Base-by-base conservation (phyloP, 345 rosid species). In the Carallia pectinifolia region DNA sequence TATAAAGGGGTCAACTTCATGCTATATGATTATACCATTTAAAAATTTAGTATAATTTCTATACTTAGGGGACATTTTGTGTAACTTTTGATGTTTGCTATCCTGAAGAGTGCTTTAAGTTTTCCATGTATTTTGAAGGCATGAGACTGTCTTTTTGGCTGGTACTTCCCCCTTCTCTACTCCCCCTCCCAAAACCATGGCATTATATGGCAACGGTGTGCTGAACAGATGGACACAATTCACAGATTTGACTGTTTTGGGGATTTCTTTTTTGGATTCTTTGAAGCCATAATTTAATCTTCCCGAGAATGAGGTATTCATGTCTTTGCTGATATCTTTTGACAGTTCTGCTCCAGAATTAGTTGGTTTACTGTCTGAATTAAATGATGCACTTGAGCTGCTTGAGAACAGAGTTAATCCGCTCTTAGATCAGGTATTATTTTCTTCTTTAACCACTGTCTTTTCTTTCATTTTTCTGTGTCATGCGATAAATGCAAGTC, bases 291-390 rank as follows among this genome's bases (percentile, higher is more conserved):
- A n/a, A 44, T 44, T 2, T 44, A 1, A 23, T 55, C 30, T 55
- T 23, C 60, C 60, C 7, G 15, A 23, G 30, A 55, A 9, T 16
- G 44, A 19, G 16, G 3, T 38, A n/a, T 34, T 4, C 34, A 3
- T 27, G 23, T 15, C 55, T 38, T 61, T 1, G 27, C 60, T 71
- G 6, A 38, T 61, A 9, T 55, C 53, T 38, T 30, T 69, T 47
- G 74, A 4, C 90, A 94, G 99, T 76, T 86, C 97, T 83, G 97
- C 97, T 48, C 99, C 99, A 62, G 99, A 94, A 70, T 77, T 94
- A 66, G 86, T 91, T 67, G 93, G 96, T 72, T 82, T 94, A 74
- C 85, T 88, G 71, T 87, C 92, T 36, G 98, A 94, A 84, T 82
- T 94, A 66, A 85, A 87, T 40, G 85, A 81, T 77, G 82, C 97